Conservation (phyloP, 441 rosid genomes). For the Gossypium lobatum region DNA sequence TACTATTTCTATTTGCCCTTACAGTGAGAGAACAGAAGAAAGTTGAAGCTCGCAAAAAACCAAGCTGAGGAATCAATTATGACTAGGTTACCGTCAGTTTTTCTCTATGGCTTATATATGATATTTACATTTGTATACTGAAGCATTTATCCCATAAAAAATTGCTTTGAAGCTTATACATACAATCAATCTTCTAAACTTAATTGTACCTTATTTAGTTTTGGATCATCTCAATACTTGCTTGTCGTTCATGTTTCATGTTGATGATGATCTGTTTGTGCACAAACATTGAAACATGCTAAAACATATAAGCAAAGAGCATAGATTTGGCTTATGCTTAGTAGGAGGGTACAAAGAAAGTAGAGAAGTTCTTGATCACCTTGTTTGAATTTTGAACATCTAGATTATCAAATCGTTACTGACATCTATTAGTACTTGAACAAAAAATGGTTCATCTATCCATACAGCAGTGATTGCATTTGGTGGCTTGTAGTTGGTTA, state of each 20-base stretch:
- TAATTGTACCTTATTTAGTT: background rate
- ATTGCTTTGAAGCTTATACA: background rate
- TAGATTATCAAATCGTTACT: no score
- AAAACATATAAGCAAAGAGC: background rate
- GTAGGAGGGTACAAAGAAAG: background rate
- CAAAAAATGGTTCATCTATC: no score
- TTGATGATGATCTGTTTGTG: background rate
- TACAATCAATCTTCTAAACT: background rate
- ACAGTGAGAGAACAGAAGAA: conserved; percentile 84
- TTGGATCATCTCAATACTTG: background rate
- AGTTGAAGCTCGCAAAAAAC: conserved; percentile 64
- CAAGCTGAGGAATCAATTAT: background rate
- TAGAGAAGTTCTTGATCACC: no score
- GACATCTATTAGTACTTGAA: no score
- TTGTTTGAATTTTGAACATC: no score
- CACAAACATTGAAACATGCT: background rate
- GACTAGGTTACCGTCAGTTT: background rate
- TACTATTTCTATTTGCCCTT: background rate
- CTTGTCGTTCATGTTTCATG: background rate
- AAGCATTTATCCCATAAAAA: conserved; percentile 10
- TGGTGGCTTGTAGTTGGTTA: no score
- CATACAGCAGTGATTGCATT: no score
- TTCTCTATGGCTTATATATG: background rate
- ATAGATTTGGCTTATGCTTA: background rate
- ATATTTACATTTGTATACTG: background rate